Conservation (phyloP, 176 grass and related monocot species). For the Hordeum vulgare region DNA sequence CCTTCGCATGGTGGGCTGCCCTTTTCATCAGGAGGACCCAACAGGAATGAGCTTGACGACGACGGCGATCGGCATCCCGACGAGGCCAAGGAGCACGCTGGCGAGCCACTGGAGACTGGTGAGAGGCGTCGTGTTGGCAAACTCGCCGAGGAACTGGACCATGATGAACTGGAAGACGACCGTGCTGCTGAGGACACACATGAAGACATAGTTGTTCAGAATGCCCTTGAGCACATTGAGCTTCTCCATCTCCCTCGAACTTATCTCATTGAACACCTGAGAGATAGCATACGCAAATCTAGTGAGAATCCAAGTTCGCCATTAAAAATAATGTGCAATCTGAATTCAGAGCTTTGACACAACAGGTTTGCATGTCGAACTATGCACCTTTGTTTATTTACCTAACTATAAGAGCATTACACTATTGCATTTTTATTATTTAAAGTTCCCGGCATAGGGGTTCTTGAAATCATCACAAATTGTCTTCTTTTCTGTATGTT, state of each 20-base stretch:
- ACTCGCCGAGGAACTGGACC: constrained; percentile 86
- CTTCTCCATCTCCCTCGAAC: constrained; percentile 95
- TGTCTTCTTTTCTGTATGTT: neutral
- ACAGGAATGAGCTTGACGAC: constrained; percentile 67
- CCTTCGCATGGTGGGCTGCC: neutral
- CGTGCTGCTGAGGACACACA: constrained; percentile 57
- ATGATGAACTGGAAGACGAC: constrained; percentile 88
- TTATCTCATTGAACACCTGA: constrained; percentile 97
- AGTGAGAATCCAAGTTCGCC: neutral
- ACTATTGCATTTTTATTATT: neutral
- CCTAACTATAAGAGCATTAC: neutral
- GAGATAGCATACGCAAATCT: neutral
- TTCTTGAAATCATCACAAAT: neutral
- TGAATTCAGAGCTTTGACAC: neutral
- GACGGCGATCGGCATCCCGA: constrained; percentile 69
- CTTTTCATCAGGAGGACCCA: constrained; percentile 37
- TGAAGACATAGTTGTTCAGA: constrained; percentile 71
- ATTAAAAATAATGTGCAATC: neutral
- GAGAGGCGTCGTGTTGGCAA: constrained; percentile 77
- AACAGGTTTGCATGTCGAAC: neutral
- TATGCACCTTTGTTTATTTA: neutral
- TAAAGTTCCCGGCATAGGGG: neutral
- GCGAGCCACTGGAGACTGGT: constrained; percentile 48
- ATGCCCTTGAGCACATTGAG: constrained; percentile 87
- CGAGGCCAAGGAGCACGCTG: constrained; percentile 56